These are phyloP conservation scores for Camillea tinctor DNA, from an alignment of 2,329 filamentous ascomycete genomes.

Conservation along the genomic window DNA sequence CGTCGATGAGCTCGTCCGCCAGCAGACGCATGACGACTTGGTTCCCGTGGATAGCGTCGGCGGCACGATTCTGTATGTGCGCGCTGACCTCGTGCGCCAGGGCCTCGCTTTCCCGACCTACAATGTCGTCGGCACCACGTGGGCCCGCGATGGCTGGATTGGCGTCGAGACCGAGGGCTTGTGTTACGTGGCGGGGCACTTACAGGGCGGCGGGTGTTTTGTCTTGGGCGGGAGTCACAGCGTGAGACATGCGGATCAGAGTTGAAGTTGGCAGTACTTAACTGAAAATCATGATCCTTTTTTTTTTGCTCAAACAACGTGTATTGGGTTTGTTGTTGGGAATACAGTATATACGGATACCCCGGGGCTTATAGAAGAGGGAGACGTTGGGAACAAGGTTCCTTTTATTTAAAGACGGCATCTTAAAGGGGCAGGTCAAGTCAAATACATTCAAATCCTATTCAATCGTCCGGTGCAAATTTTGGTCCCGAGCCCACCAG, in stretches of 20 bases:
- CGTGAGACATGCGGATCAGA: conserved; percentile 28
- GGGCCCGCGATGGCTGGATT: conserved; percentile 34
- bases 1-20: conserved; percentile 21
- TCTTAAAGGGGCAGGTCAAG: too few relatives aligned
- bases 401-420: too few relatives aligned
- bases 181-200: conserved; percentile 31
- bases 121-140: conserved; percentile 35
- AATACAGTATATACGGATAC: neutral
- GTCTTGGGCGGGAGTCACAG: conserved; percentile 30
- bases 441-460: neutral
- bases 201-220: conserved; percentile 30
- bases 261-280: neutral
- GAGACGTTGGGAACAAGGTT: too few relatives aligned
- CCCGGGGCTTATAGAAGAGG: neutral
- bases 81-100: conserved; percentile 31
- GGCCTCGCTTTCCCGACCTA: conserved; percentile 35
- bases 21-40: conserved; percentile 31
- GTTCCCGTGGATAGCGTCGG: conserved; percentile 36
- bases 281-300: too few relatives aligned
- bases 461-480: neutral
- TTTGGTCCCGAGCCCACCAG: neutral
- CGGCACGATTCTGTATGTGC: conserved; percentile 36
- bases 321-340: neutral
- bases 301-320: neutral
- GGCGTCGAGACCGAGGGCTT: conserved; percentile 39